Conservation (phyloP, 768 basidiomycete species). For the Termitomyces sp. region DNA sequence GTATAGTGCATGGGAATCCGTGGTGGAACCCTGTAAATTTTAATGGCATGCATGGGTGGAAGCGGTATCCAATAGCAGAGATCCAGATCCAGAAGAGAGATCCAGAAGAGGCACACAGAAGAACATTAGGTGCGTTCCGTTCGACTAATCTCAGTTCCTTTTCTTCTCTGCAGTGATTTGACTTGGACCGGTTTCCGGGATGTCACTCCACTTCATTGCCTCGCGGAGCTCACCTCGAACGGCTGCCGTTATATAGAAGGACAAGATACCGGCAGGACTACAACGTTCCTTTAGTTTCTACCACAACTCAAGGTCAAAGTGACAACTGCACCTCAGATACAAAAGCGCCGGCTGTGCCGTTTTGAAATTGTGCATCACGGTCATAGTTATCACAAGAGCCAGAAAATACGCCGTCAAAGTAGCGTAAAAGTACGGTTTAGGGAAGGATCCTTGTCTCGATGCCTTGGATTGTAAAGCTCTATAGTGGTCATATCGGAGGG, state of each 20-base stretch:
- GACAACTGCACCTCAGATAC: slow-evolving; percentile 74
- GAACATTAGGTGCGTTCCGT: not conserved
- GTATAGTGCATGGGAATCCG: not conserved
- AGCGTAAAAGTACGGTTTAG: slow-evolving; percentile 74
- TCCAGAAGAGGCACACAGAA: not conserved
- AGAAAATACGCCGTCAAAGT: slow-evolving; percentile 66
- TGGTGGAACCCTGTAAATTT: no score
- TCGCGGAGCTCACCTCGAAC: slow-evolving; percentile 65
- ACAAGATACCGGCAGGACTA: slow-evolving; percentile 75
- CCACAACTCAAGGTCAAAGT: not conserved
- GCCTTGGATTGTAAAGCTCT: slow-evolving; percentile 29
- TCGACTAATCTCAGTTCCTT: not conserved
- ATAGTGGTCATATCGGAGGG: slow-evolving; percentile 78
- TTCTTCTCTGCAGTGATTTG: slow-evolving; percentile 10
- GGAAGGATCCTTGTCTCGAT: slow-evolving; percentile 32
- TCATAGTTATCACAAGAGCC: slow-evolving; percentile 75
- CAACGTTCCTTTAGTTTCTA: slow-evolving; percentile 1
- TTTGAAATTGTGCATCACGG: slow-evolving; percentile 75
- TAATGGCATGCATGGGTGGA: not conserved
- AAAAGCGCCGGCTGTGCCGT: slow-evolving; percentile 89
- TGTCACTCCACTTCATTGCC: slow-evolving; percentile 74
- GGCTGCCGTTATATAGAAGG: slow-evolving; percentile 57
- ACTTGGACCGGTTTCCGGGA: slow-evolving; percentile 17
- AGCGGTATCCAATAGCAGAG: not conserved
- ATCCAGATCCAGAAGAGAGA: no score